Base-by-base conservation (phyloP, 1,284 basidiomycete genomes). In the Neotropicomus parvogracilis region DNA sequence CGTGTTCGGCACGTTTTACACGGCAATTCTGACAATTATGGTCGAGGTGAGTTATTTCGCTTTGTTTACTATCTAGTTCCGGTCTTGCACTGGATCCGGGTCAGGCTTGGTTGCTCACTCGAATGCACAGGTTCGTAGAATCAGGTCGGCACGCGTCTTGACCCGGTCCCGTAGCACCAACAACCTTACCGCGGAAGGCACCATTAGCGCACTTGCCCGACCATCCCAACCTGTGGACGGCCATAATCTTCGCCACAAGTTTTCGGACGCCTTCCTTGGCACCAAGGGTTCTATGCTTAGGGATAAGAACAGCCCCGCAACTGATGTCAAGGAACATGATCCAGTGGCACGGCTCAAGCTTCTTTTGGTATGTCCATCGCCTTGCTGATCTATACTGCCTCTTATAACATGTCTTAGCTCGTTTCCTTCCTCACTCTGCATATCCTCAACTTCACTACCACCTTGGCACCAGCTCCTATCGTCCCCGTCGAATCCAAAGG, bases 391-490 rank as follows among this genome's bases (percentile, higher is more conserved):
- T 14, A 26, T 34, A 16, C 26, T 20, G 11, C 21, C 17, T 3
- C 48, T 62, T n/a, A 67, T 28, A 28, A 21, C 12, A 45, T 45
- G 43, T 34, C 37, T 42, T 53, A 80, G 81, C 90, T 95, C 56
- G 83, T 85, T 24, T 84, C 91, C 3, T 97, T 97, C 78, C 75
- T 95, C 54, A 85, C 83, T 0, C 72, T 97, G 2, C 94, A 97
- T 63, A 80, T 94, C 48, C 80, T 97, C 58, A 99, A 98, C 73
- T 80, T 98, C 49, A 88, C 88, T 68, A 92, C 95, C 1, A 95
- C 95, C 0, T 80, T 99, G 43, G 89, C 93, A 0, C 83, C 88
- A 33, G 78, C 69, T 26, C 49, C 66, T 4, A 50, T 55, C 31
- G 12, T 49, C 14, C 53, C 33, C 20, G 40, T 54, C 6, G 62